Base-by-base conservation (phyloP, 306 rosid genomes). In the Cucurbita argyrosperma region DNA sequence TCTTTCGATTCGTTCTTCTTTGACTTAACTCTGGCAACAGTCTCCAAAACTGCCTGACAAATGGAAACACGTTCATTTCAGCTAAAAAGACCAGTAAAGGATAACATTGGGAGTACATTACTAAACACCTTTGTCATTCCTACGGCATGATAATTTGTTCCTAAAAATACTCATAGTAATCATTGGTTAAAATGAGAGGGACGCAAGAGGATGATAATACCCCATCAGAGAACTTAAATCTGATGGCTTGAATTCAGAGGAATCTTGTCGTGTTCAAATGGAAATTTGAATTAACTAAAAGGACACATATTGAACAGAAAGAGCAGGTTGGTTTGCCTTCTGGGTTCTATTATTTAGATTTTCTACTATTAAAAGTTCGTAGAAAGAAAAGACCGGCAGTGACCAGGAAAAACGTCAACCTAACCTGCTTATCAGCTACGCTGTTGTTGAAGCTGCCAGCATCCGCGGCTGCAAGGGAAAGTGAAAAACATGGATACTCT, bases 1-100 rank as follows among this genome's bases (percentile, higher is more conserved):
- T 94, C 99, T 84, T 91, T 87, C 76, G 86, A 87, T 59, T 94
- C 99, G 76, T 94, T 94, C 80, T 91, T 94, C 91, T 94, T 91
- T 76, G 92, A 40, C 80, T 57, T 91, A 56, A 94, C 97, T 94
- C 99, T 84, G 64, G 99, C 99, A 62, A 94, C 96, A 16, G 99
- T 94, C 87, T 94, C 99, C 87, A 94, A 79, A 78, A 87, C 90
- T 52, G 99, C 99, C 97, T 89, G 90, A 78, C 76, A 79, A 64
- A 85, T 73, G 42, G 57, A 74, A 77, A 63, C 76, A 77, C 21
- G 39, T 52, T 40, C 26, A 60, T 8, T 76, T 69, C 61, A 71
- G 57, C 63, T 74, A 11, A 47, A 74, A 59, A 74, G 26, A 57
- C 39, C 39, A 46, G 21, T 67, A 12, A 13, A 19, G 10, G 16